phyloP scores from a whole-genome alignment of 805 yeast genomes.

The Nakazawaea molendinolei region DNA sequence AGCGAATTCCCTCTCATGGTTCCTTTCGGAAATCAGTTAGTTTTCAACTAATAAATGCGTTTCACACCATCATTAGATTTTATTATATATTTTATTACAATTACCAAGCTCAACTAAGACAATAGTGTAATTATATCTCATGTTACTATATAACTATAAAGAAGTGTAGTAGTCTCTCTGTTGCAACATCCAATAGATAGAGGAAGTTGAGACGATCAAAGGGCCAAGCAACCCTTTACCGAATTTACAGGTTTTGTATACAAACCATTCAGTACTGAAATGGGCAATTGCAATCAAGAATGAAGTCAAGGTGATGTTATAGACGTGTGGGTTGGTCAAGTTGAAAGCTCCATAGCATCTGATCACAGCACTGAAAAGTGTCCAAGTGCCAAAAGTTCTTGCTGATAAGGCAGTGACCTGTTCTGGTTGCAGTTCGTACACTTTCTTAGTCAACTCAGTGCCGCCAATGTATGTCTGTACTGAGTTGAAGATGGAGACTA shows the following conservation, averaged over 20 bases:
- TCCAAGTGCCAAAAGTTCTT: slow-evolving; percentile 99
- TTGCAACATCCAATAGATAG: slow-evolving; percentile 73
- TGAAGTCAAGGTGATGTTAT: slow-evolving; percentile 71
- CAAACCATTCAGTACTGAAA: slow-evolving; percentile 76
- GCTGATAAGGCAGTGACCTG: slow-evolving; percentile 67
- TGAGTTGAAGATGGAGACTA: slow-evolving; percentile 89
- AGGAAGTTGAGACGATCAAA: slow-evolving; percentile 65
- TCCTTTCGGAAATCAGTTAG: neutral
- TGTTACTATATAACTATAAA: neutral
- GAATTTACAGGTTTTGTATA: slow-evolving; percentile 70
- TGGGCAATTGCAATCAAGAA: slow-evolving; percentile 80
- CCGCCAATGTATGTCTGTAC: slow-evolving; percentile 79
- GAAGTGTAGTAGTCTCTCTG: slow-evolving; percentile 58
- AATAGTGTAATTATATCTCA: no score
- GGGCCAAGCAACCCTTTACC: slow-evolving; percentile 92
- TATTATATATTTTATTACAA: no score
- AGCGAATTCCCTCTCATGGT: no score
- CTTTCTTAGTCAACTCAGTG: slow-evolving; percentile 66
- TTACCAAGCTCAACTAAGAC: no score
- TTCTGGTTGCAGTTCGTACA: slow-evolving; percentile 59
- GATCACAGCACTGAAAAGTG: slow-evolving; percentile 75
- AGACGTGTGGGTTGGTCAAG: slow-evolving; percentile 61
- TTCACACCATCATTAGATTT: no score
- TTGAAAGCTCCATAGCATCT: slow-evolving; percentile 85
- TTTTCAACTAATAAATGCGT: no score